Evolutionary conservation across 495 filamentous ascomycete species (phyloP).

Genomic region (Hypoxylon fuscum): DNA sequence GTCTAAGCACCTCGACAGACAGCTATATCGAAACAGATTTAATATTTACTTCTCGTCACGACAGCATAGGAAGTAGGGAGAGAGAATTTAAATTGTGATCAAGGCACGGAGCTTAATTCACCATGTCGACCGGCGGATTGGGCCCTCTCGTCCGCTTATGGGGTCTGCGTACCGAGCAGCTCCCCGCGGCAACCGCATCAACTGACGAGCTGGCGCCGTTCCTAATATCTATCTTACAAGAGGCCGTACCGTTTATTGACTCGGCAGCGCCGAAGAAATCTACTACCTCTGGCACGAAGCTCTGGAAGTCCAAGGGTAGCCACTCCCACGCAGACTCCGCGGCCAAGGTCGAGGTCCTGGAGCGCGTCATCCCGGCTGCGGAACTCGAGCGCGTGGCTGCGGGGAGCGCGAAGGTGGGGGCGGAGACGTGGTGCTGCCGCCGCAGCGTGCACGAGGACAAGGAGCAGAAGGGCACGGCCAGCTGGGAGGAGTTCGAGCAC

Average conservation of each 20-base stretch:
- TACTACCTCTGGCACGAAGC: slow-evolving; percentile 47
- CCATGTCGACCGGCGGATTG: slow-evolving; percentile 13
- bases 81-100: too few relatives aligned
- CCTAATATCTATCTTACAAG: slow-evolving; percentile 55
- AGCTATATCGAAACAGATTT: too few relatives aligned
- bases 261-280: slow-evolving; percentile 48
- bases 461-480: slow-evolving; percentile 65
- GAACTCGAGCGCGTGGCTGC: slow-evolving; percentile 44
- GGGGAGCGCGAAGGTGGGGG: slow-evolving; percentile 23
- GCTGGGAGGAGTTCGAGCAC: slow-evolving; percentile 69
- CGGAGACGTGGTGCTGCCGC: slow-evolving; percentile 75
- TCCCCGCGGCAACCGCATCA: slow-evolving; percentile 45
- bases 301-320: slow-evolving; percentile 53
- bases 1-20: too few relatives aligned
- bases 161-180: slow-evolving; percentile 51
- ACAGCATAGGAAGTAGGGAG: too few relatives aligned
- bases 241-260: slow-evolving; percentile 67
- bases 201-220: slow-evolving; percentile 49
- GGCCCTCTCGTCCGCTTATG: slow-evolving; percentile 54
- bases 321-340: slow-evolving; percentile 59
- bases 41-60: too few relatives aligned
- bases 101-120: not conserved
- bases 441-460: slow-evolving; percentile 68
- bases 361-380: slow-evolving; percentile 49
- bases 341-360: slow-evolving; percentile 56